Percentiles rank a stretch among this genome's conserved stretches.
phyloP scores from a whole-genome alignment of 805 yeast genomes.

The Sungouiozyma ichnusensis region DNA sequence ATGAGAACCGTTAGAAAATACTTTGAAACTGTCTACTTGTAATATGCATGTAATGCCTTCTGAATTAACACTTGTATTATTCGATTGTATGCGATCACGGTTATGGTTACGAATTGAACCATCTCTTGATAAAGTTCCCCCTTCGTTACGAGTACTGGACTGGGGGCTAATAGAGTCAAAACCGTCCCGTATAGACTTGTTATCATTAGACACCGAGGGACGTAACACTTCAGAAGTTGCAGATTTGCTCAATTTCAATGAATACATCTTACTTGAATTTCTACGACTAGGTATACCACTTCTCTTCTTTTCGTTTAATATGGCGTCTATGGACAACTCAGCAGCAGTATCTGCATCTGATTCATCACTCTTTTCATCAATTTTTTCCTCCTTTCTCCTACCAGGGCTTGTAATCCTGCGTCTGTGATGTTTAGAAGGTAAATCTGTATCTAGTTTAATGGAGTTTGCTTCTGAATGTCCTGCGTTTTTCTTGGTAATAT shows the following conservation, averaged over 20 bases:
- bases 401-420: not conserved
- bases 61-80: constrained; percentile 1
- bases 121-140: constrained; percentile 6
- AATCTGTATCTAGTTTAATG: too few species aligned
- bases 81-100: too few species aligned
- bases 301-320: constrained; percentile 7
- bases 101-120: too few species aligned
- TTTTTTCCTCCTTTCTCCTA: not conserved
- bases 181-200: too few species aligned
- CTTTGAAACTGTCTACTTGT: constrained; percentile 18
- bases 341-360: constrained; percentile 3
- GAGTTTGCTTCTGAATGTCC: constrained; percentile 2
- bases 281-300: too few species aligned
- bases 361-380: constrained; percentile 2
- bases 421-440: too few species aligned
- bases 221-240: too few species aligned
- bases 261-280: too few species aligned
- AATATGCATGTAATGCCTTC: constrained; percentile 12
- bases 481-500: not conserved
- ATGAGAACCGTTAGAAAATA: constrained; percentile 23
- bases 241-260: too few species aligned
- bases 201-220: too few species aligned
- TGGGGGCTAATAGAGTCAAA: too few species aligned
- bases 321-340: constrained; percentile 7
- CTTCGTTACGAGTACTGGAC: too few species aligned